A percentile compares a stretch with the other conserved stretches of the same genome.
Evolutionary conservation across 2,329 filamentous ascomycete species (phyloP).

Genomic region (Graphilbum fragrans): DNA sequence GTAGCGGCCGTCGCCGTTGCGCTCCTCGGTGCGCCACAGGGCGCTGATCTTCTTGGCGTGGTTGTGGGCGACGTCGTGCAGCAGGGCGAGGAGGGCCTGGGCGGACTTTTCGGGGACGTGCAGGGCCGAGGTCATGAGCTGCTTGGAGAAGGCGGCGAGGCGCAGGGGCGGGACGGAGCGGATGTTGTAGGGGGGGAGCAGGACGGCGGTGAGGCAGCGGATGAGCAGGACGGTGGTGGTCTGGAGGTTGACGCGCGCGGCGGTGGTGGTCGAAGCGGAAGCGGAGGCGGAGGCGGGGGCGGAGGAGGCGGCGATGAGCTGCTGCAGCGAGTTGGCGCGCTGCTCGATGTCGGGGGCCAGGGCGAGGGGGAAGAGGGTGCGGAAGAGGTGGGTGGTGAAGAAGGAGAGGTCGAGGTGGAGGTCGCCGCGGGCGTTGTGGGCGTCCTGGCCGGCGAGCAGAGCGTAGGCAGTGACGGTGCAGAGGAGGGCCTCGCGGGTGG

Average conservation of each 20-base stretch:
- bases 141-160: constrained; percentile 87
- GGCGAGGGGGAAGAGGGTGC: constrained; percentile 65
- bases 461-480: constrained; percentile 95
- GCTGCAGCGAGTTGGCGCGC: constrained; percentile 58
- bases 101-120: constrained; percentile 86
- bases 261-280: constrained; percentile 18
- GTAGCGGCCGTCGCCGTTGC: constrained; percentile 80
- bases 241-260: constrained; percentile 74
- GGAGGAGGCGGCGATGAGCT: constrained; percentile 50
- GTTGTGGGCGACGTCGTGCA: constrained; percentile 66
- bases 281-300: not conserved
- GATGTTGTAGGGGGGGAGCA: constrained; percentile 64
- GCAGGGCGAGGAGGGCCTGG: constrained; percentile 64
- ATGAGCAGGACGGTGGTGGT: constrained; percentile 89
- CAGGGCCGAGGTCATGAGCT: constrained; percentile 68
- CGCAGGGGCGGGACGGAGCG: constrained; percentile 68
- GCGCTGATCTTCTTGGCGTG: constrained; percentile 72
- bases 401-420: constrained; percentile 87
- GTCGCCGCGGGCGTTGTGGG: constrained; percentile 66
- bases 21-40: constrained; percentile 92
- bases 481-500: constrained; percentile 76
- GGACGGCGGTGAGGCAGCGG: constrained; percentile 69
- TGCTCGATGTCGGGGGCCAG: constrained; percentile 80
- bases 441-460: constrained; percentile 90
- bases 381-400: constrained; percentile 91